A percentile compares a stretch with the other conserved stretches of the same genome.
Conservation (phyloP, 345 rosid genomes). For the Noccaea caerulescens region DNA sequence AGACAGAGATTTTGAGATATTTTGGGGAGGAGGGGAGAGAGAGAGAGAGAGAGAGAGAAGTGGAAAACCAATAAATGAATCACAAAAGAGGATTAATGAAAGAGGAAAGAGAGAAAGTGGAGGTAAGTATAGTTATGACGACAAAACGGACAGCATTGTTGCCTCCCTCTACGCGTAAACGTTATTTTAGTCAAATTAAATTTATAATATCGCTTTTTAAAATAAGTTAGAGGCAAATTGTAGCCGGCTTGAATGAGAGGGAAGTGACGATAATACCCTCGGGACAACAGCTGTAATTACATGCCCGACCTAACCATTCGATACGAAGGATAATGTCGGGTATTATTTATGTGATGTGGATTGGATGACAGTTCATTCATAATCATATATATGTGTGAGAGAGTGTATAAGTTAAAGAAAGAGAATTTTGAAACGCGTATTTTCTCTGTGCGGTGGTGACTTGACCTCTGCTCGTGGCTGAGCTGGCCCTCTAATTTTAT, state of each 20-base stretch:
- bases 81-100: background rate
- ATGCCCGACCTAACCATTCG: background rate
- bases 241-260: constrained; percentile 26
- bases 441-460: constrained; percentile 21
- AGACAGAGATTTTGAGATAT: constrained; percentile 26
- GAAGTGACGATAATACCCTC: constrained; percentile 19
- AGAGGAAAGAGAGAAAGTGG: constrained; percentile 29
- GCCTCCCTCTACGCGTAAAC: constrained; percentile 45
- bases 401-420: background rate
- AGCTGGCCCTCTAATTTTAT: constrained; percentile 26
- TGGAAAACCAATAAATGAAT: background rate
- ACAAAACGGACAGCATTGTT: constrained; percentile 42
- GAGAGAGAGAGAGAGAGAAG: constrained; percentile 23
- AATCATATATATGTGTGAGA: background rate
- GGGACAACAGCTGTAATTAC: constrained; percentile 28
- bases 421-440: constrained; percentile 32
- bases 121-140: constrained; percentile 28
- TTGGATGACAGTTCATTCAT: constrained; percentile 31
- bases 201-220: background rate
- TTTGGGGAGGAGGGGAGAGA: constrained; percentile 1
- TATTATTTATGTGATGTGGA: background rate
- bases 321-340: constrained; percentile 26
- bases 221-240: constrained; percentile 9
- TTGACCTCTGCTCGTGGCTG: constrained; percentile 36
- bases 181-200: background rate